Conservation (phyloP, 176 grass and related monocot genomes). For the Oryza punctata region DNA sequence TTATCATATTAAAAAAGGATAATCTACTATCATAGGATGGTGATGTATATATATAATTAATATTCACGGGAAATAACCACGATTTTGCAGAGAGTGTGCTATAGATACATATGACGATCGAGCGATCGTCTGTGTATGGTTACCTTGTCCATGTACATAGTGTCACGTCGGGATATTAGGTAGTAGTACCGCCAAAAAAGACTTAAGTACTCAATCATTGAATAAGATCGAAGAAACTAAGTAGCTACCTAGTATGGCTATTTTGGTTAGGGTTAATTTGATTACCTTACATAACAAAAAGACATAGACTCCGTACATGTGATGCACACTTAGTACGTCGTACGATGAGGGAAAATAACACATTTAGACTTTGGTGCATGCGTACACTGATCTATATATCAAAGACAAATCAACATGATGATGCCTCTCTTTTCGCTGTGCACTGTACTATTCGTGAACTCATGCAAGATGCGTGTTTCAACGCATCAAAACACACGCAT, state of each 20-base stretch:
- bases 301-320: neutral
- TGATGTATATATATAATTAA: too few species aligned
- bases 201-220: neutral
- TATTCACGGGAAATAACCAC: neutral
- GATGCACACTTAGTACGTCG: neutral
- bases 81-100: too few species aligned
- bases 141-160: too few species aligned
- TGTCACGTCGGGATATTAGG: too few species aligned
- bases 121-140: too few species aligned
- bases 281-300: neutral
- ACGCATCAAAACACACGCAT: neutral
- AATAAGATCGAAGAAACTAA: neutral
- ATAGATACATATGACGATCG: too few species aligned
- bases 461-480: slow-evolving; percentile 18
- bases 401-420: neutral
- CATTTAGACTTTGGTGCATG: neutral
- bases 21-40: too few species aligned
- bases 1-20: too few species aligned
- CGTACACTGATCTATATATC: neutral
- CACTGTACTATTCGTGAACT: neutral
- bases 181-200: too few species aligned
- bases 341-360: neutral
- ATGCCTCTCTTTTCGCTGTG: slow-evolving; percentile 1
- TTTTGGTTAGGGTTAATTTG: neutral
- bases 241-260: neutral